Evolutionary conservation across 805 yeast species (phyloP).

Genomic region (Ascoidea rubescens): DNA sequence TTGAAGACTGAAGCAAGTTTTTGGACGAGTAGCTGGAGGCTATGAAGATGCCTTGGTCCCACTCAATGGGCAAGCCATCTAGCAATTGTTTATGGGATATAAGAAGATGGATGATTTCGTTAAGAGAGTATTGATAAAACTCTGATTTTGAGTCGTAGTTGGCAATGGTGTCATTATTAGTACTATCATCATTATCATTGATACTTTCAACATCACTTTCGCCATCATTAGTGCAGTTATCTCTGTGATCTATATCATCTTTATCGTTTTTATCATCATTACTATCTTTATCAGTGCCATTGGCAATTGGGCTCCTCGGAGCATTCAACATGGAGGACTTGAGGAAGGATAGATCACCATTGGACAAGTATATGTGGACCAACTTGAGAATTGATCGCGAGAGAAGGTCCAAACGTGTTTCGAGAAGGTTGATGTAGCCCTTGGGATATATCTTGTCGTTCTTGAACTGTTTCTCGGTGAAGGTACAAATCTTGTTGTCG

Average conservation of each 20-base stretch:
- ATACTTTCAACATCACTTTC: neutral
- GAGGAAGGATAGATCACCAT: constrained; percentile 2
- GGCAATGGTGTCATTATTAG: neutral
- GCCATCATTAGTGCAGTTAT: neutral
- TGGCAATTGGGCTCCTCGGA: neutral
- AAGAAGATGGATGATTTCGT: constrained; percentile 30
- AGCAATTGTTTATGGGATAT: constrained; percentile 25
- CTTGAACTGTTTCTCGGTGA: constrained; percentile 37
- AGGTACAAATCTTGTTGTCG: constrained; percentile 46
- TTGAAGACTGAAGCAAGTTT: constrained; percentile 12
- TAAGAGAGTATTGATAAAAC: constrained; percentile 24
- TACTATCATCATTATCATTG: constrained; percentile 1
- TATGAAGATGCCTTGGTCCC: constrained; percentile 29
- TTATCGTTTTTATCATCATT: constrained; percentile 10
- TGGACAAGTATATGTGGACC: constrained; percentile 3
- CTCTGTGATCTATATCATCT: constrained; percentile 3
- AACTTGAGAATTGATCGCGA: constrained; percentile 26
- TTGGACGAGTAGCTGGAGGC: constrained; percentile 23
- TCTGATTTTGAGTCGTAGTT: neutral
- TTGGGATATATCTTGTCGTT: constrained; percentile 42
- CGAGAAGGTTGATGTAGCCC: constrained; percentile 51
- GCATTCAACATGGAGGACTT: neutral
- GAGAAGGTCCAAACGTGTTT: constrained; percentile 39
- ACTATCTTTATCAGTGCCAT: constrained; percentile 7
- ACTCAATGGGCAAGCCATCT: constrained; percentile 25